These are phyloP conservation scores for Eimeria falciformis DNA, from an alignment of 169 alveolate genomes.

Conservation along the genomic window DNA sequence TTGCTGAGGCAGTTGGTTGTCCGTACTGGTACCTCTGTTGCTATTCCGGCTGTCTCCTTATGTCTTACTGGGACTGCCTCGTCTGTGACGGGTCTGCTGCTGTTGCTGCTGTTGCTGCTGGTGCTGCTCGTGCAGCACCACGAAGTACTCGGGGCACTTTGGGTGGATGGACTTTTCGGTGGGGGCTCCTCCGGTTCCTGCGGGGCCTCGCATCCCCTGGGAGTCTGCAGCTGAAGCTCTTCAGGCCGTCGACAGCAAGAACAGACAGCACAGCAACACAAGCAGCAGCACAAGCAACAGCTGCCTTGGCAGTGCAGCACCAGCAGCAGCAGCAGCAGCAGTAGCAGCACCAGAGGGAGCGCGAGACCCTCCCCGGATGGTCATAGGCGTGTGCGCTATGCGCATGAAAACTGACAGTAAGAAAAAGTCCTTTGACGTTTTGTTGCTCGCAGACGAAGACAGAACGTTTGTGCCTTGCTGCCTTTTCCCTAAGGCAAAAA, in stretches of 20 bases:
- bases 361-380: background rate
- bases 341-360: background rate
- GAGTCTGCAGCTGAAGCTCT: background rate
- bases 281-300: slow-evolving; percentile 13
- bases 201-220: slow-evolving; percentile 18
- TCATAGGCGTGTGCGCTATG: slow-evolving; percentile 66
- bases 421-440: too few species aligned
- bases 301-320: background rate
- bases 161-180: background rate
- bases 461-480: too few species aligned
- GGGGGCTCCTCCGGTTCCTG: background rate
- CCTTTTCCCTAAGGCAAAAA: too few species aligned
- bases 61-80: too few species aligned
- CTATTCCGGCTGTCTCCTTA: background rate
- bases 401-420: slow-evolving; percentile 28
- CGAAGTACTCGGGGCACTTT: slow-evolving; percentile 3
- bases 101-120: background rate
- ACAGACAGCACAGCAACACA: background rate
- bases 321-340: slow-evolving; percentile 7
- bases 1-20: background rate
- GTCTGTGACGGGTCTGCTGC: background rate
- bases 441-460: too few species aligned
- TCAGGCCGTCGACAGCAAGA: background rate
- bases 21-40: background rate
- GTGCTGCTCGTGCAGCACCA: slow-evolving; percentile 16